Evolutionary conservation across 1,284 basidiomycete species (phyloP), one percentile per base, ranked within the genome.

Genomic region (Moniliella sp.): DNA sequence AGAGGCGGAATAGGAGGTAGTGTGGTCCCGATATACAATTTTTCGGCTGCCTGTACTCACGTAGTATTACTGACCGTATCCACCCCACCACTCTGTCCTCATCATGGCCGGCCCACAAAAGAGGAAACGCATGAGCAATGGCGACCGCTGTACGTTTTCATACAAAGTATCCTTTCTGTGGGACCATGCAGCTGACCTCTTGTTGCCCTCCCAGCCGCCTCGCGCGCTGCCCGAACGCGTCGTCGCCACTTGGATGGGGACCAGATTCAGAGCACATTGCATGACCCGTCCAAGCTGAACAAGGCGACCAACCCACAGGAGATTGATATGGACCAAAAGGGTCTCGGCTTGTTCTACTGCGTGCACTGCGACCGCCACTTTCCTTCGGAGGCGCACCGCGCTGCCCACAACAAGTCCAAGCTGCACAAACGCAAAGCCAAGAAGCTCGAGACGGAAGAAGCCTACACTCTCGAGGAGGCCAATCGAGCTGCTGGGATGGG

Each of bases 311-410:
- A 48, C 12, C 56, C 56, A 10, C 40, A 40, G 9, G 42, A 47
- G 34, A 41, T 57, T 26, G 53, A 59, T 29, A 39, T 51, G 10
- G 53, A 58, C 33, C 50, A 52, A 36, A 45, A 55, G n/a, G 57
- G 57, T 34, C 46, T 59, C 31, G 57, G 57, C 23, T 46, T 52
- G 15, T 57, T 57, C 37, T 57, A 59, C 42, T 59, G 57, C 32
- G 45, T 57, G 18, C 46, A 51, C 26, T 59, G 57, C 40, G 57
- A 59, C 28, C 48, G 57, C 9, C 41, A 57, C 38, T 57, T 59
- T 15, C 50, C 54, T 25, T 41, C 38, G 21, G 37, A 42, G 15
- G 48, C 48, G 36, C 49, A 56, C 16, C 48, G 50, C 34, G 43
- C 46, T 13, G 45, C 42, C 13, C 57, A 60, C 36, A 34, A 46